Base-by-base conservation (phyloP, 228 moss, liverwort and hornwort species). In the Sphagnum magellanicum region DNA sequence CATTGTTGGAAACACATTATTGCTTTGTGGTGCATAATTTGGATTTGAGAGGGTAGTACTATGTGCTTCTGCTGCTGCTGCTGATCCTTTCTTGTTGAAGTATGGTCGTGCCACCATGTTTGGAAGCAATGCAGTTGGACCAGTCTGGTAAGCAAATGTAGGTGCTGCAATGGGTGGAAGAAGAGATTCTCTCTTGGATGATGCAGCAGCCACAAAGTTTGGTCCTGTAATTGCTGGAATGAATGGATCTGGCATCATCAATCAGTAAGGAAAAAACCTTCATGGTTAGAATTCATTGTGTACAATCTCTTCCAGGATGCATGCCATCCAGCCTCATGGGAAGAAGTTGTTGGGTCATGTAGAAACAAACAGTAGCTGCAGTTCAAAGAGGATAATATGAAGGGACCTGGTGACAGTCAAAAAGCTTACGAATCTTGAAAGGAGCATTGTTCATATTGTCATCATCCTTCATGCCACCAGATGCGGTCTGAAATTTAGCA, bases 221-320 rank as follows among this genome's bases (percentile, higher is more conserved):
- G 83, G 72, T 71, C 50, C 5, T 65, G 72, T 76, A 46, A 80
- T 81, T 50, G 73, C 4, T 50, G 79, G 75, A 69, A 81, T 73
- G 57, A 87, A 77, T 66, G 73, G 51, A 73, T 78, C 72, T 86
- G 74, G 61, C 67, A 59, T 59, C 59, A 11, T 59, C 12, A 59
- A 11, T 59, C 15, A 59, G 12, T 11, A 15, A 59, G 59, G 59
- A 59, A 59, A 11, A 11, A 59, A 15, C 59, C 15, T 59, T 59
- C 59, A 11, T 11, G 59, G 11, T 59, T 59, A 59, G 59, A 59
- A 11, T 59, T 15, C 15, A 32, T 32, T 32, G 32, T 2, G 32
- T 32, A 32, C 32, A 32, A 32, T 32, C 32, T 32, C 32, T 32
- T 32, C 32, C 1, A 32, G 32, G 32, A 32, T 32, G 32, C 32